Evolutionary conservation across 371 early-diverging fungal genomes (phyloP), one percentile per base, ranked within the genome.

Genomic region (Mortierella sp.): DNA sequence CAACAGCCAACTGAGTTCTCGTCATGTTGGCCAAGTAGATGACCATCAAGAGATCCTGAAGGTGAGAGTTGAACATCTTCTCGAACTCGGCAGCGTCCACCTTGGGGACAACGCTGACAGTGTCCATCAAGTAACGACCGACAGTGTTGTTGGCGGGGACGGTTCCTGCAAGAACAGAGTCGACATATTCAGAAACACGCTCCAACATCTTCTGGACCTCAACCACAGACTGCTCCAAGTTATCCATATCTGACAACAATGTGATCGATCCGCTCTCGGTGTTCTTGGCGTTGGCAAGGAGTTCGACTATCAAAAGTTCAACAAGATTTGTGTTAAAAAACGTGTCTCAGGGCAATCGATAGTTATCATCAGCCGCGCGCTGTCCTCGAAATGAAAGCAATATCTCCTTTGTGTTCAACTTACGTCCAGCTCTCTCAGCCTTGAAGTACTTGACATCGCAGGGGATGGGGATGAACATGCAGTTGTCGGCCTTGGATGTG

Each of bases 11-110:
- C 90, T 99, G 99, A 38, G 97, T 95, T 76, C 97, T 94, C 50
- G 98, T 97, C 89, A 99, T 94, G 90, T 97, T 96, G 81, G 97
- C 95, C 73, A 99, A 92, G 88, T 99, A 97, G 57, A 97, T 95
- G 55, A 97, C 97, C 97, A 98, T 97, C 84, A 98, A 92, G 74
- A 98, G 91, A 88, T 99, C 98, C 92, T 97, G 95, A 76, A 96
- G 87, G 88, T 98, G 98, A 88, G 94, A 93, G 91, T 96, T 96
- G 93, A 98, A 97, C 92, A 96, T 93, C 86, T 95, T 93, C 81
- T 97, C 96, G 79, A 98, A 98, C 74, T 94, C 94, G 76, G 89
- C 90, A 50, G 95, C 89, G 82, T 97, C 97, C 60, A 98, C 92
- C 89, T 94, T 95, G 77, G 98, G 99, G 26, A 98, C 95, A 57